These are phyloP conservation scores for Sutorius eximius DNA, from an alignment of 1,284 basidiomycete species.

Conservation along the genomic window DNA sequence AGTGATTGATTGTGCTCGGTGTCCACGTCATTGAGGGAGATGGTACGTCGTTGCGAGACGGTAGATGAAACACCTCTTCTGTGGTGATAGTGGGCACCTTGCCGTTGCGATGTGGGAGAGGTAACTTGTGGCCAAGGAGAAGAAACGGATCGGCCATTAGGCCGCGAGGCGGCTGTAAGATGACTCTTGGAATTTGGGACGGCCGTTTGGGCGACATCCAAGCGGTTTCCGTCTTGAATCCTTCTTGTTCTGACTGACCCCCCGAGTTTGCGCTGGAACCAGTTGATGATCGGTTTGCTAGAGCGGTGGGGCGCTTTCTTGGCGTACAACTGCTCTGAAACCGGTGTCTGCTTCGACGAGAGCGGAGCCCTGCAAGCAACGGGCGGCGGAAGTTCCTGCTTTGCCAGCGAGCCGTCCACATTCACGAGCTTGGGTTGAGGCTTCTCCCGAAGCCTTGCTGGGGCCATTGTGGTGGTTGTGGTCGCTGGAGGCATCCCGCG, in stretches of 20 bases:
- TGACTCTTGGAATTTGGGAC: conserved; percentile 17
- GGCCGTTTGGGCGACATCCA: conserved; percentile 16
- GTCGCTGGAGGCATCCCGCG: conserved; percentile 18
- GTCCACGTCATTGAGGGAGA: conserved; percentile 61
- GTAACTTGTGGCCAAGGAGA: conserved; percentile 30
- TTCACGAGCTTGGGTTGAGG: conserved; percentile 15
- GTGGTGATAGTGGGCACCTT: conserved; percentile 20
- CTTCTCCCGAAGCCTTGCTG: conserved; percentile 17
- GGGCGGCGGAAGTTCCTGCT: conserved; percentile 19
- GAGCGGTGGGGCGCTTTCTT: conserved; percentile 64
- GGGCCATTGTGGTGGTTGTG: conserved; percentile 11
- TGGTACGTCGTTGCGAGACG: conserved; percentile 50
- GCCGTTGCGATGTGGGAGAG: conserved; percentile 27
- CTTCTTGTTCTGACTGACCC: conserved; percentile 58
- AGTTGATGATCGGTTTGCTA: conserved; percentile 87
- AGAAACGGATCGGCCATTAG: conserved; percentile 32
- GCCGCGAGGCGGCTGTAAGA: conserved; percentile 28
- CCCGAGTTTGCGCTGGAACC: conserved; percentile 86
- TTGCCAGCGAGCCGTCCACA: conserved; percentile 12
- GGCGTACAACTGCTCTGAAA: conserved; percentile 36
- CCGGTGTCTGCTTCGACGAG: conserved; percentile 31
- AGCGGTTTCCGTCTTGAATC: conserved; percentile 36
- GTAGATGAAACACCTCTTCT: conserved; percentile 38
- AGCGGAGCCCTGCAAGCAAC: conserved; percentile 18
- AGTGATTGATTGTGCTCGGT: conserved; percentile 35